A percentile compares a stretch with the other conserved stretches of the same genome.
phyloP scores from a whole-genome alignment of 1,284 basidiomycete species.

The Sanghuangporus sanghuang region DNA sequence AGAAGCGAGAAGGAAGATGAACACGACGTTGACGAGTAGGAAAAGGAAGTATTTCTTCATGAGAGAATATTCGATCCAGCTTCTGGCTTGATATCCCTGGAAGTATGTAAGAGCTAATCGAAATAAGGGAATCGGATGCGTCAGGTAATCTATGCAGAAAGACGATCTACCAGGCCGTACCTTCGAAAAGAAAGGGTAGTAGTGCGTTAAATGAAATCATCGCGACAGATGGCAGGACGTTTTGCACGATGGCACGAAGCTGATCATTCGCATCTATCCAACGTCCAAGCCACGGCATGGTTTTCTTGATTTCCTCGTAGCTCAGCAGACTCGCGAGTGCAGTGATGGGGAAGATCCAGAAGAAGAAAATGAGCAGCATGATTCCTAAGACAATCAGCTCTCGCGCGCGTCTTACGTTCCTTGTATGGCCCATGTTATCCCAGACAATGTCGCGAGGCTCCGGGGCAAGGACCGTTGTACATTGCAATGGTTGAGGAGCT shows the following conservation, averaged over 20 bases:
- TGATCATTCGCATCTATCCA: constrained; percentile 78
- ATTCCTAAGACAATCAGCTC: constrained; percentile 64
- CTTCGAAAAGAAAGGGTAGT: constrained; percentile 87
- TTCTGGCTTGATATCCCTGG: constrained; percentile 85
- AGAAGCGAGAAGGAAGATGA: constrained; percentile 89
- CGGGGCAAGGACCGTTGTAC: constrained; percentile 73
- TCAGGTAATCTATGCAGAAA: neutral
- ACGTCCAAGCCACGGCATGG: constrained; percentile 77
- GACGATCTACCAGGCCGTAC: constrained; percentile 35
- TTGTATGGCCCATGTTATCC: constrained; percentile 77
- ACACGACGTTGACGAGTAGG: constrained; percentile 90
- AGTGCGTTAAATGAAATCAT: constrained; percentile 88
- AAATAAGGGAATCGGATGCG: neutral
- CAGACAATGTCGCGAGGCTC: constrained; percentile 97
- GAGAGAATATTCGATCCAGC: constrained; percentile 90
- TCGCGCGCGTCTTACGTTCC: constrained; percentile 52
- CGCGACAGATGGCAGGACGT: constrained; percentile 86
- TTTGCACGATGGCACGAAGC: constrained; percentile 85
- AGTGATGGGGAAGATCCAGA: constrained; percentile 85
- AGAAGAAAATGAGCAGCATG: constrained; percentile 70
- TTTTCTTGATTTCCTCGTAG: constrained; percentile 88
- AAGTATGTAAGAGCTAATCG: constrained; percentile 74
- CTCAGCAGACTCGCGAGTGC: constrained; percentile 82
- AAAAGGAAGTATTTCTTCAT: constrained; percentile 95
- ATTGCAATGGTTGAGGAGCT: constrained; percentile 61